Conservation (phyloP, 2,329 filamentous ascomycete species). For the Myriosclerotinia curreyana region DNA sequence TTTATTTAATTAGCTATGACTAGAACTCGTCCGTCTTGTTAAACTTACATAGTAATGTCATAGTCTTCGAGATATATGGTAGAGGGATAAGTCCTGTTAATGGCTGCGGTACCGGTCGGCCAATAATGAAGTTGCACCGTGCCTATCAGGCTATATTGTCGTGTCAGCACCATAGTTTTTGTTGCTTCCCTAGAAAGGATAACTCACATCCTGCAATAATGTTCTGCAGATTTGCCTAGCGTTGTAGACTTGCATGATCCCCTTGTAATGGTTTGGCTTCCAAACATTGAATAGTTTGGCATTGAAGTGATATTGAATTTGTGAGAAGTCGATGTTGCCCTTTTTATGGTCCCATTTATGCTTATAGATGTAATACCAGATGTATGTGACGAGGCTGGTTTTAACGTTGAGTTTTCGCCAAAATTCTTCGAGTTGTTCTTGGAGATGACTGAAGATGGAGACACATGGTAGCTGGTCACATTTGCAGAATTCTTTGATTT, state of each 20-base stretch:
- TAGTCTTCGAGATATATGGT: conserved; percentile 23
- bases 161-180: not conserved
- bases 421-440: no score
- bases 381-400: not conserved
- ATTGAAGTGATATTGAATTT: not conserved
- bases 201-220: conserved; percentile 20
- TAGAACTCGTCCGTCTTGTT: not conserved
- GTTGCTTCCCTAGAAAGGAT: not conserved
- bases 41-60: conserved; percentile 23
- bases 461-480: no score
- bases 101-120: conserved; percentile 18
- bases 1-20: not conserved
- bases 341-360: not conserved
- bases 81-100: conserved; percentile 23
- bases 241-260: conserved; percentile 7
- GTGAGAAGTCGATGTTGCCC: not conserved
- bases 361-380: not conserved
- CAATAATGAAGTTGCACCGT: conserved; percentile 28
- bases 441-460: no score
- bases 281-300: not conserved
- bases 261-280: conserved; percentile 13
- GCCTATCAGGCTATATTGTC: conserved; percentile 11
- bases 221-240: not conserved
- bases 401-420: not conserved
- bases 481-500: not conserved